These are phyloP conservation scores for Avena atlantica DNA, from an alignment of 176 grass and related monocot species.

Conservation along the genomic window DNA sequence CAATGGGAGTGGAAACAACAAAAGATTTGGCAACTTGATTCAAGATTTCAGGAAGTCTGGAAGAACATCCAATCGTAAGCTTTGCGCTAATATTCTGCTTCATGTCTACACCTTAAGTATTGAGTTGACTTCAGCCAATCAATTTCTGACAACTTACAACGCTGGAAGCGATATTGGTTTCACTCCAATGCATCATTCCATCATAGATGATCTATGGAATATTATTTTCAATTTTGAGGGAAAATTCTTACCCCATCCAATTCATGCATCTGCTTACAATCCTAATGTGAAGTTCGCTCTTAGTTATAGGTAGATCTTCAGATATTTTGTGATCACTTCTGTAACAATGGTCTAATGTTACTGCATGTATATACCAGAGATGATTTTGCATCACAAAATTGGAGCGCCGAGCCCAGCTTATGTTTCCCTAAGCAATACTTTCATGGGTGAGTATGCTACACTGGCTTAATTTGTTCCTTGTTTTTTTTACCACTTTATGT, in stretches of 20 bases:
- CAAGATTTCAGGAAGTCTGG: constrained; percentile 89
- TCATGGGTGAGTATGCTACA: constrained; percentile 41
- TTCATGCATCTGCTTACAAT: background rate
- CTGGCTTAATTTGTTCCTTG: background rate
- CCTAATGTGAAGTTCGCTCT: constrained; percentile 22
- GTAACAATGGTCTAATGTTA: constrained; percentile 22
- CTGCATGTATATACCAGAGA: constrained; percentile 60
- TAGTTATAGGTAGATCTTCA: constrained; percentile 20
- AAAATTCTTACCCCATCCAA: background rate
- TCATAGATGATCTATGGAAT: background rate
- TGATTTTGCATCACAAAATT: constrained; percentile 47
- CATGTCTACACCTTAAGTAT: constrained; percentile 11
- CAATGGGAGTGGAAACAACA: constrained; percentile 73
- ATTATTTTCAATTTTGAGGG: background rate
- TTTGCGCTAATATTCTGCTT: constrained; percentile 25
- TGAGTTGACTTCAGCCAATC: background rate
- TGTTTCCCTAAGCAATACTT: constrained; percentile 79
- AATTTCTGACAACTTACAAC: constrained; percentile 31
- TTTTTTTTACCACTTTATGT: background rate
- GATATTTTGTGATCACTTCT: background rate
- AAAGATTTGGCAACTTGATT: constrained; percentile 69
- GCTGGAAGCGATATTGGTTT: background rate
- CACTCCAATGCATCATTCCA: constrained; percentile 10
- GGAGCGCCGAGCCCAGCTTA: constrained; percentile 48
- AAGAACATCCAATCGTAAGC: constrained; percentile 66